phyloP scores from a whole-genome alignment of 2,329 filamentous ascomycete genomes.

The Alternaria triticina region DNA sequence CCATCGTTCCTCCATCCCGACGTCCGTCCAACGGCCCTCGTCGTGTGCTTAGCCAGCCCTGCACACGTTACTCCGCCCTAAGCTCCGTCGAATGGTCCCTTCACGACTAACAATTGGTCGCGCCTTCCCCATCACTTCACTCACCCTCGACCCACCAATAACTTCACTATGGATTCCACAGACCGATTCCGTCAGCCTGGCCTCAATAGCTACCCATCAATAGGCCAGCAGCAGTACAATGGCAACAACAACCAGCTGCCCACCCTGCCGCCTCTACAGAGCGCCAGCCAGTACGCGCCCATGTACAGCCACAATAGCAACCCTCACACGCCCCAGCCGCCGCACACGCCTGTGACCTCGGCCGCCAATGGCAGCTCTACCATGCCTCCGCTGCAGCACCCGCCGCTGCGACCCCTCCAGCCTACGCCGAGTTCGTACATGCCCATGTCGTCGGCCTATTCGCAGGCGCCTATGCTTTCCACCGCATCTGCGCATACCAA shows the following conservation, averaged over 20 bases:
- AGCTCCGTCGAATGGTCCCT: constrained; percentile 41
- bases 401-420: constrained; percentile 47
- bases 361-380: constrained; percentile 37
- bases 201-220: constrained; percentile 41
- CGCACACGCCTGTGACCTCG: constrained; percentile 44
- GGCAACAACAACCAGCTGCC: constrained; percentile 39
- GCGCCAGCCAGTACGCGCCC: constrained; percentile 36
- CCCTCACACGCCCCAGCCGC: constrained; percentile 47
- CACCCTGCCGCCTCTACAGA: constrained; percentile 46
- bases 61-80: constrained; percentile 29
- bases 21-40: constrained; percentile 33
- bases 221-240: constrained; percentile 41
- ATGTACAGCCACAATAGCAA: constrained; percentile 47
- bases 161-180: constrained; percentile 40
- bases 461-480: constrained; percentile 43
- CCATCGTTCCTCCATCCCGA: constrained; percentile 35
- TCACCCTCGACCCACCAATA: constrained; percentile 13
- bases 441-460: constrained; percentile 43
- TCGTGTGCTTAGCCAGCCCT: constrained; percentile 30
- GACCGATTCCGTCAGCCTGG: constrained; percentile 47
- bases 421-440: constrained; percentile 46
- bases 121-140: constrained; percentile 30
- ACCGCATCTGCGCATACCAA: constrained; percentile 44
- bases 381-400: constrained; percentile 47
- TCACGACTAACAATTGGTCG: constrained; percentile 40